Evolutionary conservation across 768 basidiomycete species (phyloP), one percentile per base, ranked within the genome.

Genomic region (Suillus discolor): DNA sequence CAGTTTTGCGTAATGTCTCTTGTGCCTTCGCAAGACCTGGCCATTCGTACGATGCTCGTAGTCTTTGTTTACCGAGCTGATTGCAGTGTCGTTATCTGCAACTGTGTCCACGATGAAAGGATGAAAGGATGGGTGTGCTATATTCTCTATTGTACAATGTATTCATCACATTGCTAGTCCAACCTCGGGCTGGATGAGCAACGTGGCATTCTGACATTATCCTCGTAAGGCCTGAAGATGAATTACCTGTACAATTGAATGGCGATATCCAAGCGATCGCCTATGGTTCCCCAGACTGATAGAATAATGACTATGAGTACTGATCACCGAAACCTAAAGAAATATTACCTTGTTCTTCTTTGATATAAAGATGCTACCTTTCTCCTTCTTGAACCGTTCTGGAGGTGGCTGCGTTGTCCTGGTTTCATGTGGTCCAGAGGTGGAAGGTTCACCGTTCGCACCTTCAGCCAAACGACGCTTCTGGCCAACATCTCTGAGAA

Each of bases 361-460:
- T 2, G 89, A 89, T 64, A 91, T 90, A 72, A 91, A 91, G 63
- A 90, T 75, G 45, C 67, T 78, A 4, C 68, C 68, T 64, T 77
- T 73, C n/a, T 73, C 75, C 69, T 78, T 75, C 67, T 79, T 76
- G 23, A 70, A 67, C 28, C 78, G 72, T 61, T 79, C 77, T 36
- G 18, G 68, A 2, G 73, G 74, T 20, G 71, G 76, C 20, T 68
- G 77, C n/a, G 66, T 74, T 1, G 76, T 67, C 53, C 68, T 72
- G 65, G 65, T 69, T 68, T 72, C 65, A 28, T 71, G 70, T 2
- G 20, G 53, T 13, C 69, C 66, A 47, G 68, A 68, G 41, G 60
- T 28, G n/a, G 75, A 63, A 4, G 63, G 28, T 38, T 72, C n/a
- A 39, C 65, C 67, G 20, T 72, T 68, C 31, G 31, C 11, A 47